Percentiles rank a stretch among this genome's conserved stretches.
Conservation (phyloP, 1,284 basidiomycete species). For the Anthracocystis panici-leucophaei region DNA sequence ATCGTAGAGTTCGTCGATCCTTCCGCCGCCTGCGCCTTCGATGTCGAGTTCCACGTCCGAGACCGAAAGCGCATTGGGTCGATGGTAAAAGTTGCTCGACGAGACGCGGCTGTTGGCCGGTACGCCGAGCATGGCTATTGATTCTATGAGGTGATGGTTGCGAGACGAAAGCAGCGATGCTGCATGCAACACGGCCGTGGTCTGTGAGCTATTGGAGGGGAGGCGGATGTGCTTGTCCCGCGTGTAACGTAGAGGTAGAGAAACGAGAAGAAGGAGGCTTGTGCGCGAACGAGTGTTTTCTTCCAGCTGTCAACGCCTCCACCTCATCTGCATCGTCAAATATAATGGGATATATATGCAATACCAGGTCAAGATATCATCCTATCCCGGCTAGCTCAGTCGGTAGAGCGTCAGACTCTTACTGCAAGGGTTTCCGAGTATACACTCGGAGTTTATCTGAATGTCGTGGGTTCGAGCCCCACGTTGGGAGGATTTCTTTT, state of each 20-base stretch:
- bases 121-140: slow-evolving; percentile 35
- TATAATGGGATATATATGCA: neutral
- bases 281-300: slow-evolving; percentile 6
- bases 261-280: slow-evolving; percentile 8
- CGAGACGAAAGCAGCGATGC: neutral
- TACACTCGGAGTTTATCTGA: slow-evolving; percentile 52
- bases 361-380: accelerated
- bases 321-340: slow-evolving; percentile 10
- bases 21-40: slow-evolving; percentile 58
- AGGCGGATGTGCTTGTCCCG: neutral
- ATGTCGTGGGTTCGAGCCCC: slow-evolving; percentile 69
- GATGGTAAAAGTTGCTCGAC: slow-evolving; percentile 38
- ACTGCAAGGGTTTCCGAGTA: slow-evolving; percentile 53
- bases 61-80: slow-evolving; percentile 25
- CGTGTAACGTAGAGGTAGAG: neutral
- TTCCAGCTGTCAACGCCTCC: slow-evolving; percentile 19
- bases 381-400: slow-evolving; percentile 70
- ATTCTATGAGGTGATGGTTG: neutral
- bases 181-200: neutral
- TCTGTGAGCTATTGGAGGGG: neutral
- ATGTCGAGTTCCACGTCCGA: slow-evolving; percentile 66
- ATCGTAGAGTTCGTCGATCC: slow-evolving; percentile 65
- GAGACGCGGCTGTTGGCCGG: slow-evolving; percentile 43
- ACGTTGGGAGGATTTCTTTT: slow-evolving; percentile 61
- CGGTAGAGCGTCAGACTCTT: slow-evolving; percentile 70